phyloP scores from a whole-genome alignment of 2,329 filamentous ascomycete species.

The Colletotrichum salicis region DNA sequence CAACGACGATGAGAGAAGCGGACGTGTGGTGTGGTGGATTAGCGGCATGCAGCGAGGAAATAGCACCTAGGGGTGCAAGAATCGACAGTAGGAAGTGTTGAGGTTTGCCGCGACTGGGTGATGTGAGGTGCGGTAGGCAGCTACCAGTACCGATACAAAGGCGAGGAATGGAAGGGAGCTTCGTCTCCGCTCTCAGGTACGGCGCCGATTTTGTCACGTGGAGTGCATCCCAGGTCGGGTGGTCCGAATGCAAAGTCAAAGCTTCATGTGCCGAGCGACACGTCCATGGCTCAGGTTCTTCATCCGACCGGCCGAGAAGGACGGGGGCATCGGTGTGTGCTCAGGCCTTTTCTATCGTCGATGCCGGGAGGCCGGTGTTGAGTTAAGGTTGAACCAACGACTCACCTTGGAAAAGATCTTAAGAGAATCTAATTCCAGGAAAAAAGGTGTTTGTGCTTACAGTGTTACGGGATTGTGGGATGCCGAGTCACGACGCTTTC shows the following conservation, averaged over 20 bases:
- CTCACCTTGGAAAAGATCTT: background rate
- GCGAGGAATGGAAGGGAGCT: background rate
- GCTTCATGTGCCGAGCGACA: background rate
- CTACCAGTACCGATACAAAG: background rate
- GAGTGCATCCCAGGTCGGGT: background rate
- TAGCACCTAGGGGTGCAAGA: background rate
- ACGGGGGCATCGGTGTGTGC: background rate
- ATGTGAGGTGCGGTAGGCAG: background rate
- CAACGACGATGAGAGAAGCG: background rate
- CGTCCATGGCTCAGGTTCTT: background rate
- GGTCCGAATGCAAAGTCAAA: slow-evolving; percentile 25
- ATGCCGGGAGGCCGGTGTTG: background rate
- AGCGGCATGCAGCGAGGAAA: slow-evolving; percentile 29
- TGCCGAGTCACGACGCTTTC: background rate
- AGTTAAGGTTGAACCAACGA: background rate
- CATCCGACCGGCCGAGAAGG: background rate
- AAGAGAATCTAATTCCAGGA: background rate
- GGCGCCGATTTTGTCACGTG: slow-evolving; percentile 18
- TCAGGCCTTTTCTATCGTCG: background rate
- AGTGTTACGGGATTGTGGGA: background rate
- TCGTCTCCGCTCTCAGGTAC: background rate
- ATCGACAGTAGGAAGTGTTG: slow-evolving; percentile 5
- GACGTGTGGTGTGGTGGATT: slow-evolving; percentile 11
- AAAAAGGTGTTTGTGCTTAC: background rate
- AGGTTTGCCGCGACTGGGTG: background rate